Evolutionary conservation across 2,329 filamentous ascomycete species (phyloP), one percentile per base, ranked within the genome.

Genomic region (Verticillium klebahnii): DNA sequence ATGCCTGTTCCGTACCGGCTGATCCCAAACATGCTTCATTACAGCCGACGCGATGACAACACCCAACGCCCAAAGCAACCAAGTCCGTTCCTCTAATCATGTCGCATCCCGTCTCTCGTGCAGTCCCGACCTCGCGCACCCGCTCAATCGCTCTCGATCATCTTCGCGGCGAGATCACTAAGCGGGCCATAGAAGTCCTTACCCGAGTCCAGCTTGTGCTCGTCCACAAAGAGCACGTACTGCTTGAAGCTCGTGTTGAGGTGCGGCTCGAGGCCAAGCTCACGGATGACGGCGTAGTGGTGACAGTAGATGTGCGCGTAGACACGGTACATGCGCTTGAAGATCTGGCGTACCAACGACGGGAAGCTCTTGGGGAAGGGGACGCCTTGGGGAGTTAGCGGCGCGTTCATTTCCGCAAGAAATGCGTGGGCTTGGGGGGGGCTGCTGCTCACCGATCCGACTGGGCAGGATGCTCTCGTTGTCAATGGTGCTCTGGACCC

Each of bases 221-320:
- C 96, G 75, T 99, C 93, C 69, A 99, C 93, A 77, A 99, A 99
- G 63, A 99, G 85, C 65, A 99, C 95, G 73, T 98, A 99, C 78
- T 99, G 95, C 84, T 99, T 99, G 87, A 99, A 99, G 78, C 92
- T 96, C 15, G 95, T 99, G 79, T 99, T 99, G 67, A 99, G 85
- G 77, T 99, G 95, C 55, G 96, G 93, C 78, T 99, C 95, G 62
- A 99, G 85, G 25, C 95, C 95, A 45, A 99, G 85, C 74, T 97
- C 93, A 63, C 96, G 90, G 68, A 99, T 90, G 67, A 99, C 93
- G 39, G 93, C 93, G 78, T 99, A 99, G 80, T 99, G 95, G 78
- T 99, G 95, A 82, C 96, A 99, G 86, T 99, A 99, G 70, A 99
- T 97, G 80, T 99, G 95, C 54, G 95, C 95, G 75, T 99, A 99